phyloP scores from a whole-genome alignment of 202 grass and related monocot species.

The Alloteropsis angusta region DNA sequence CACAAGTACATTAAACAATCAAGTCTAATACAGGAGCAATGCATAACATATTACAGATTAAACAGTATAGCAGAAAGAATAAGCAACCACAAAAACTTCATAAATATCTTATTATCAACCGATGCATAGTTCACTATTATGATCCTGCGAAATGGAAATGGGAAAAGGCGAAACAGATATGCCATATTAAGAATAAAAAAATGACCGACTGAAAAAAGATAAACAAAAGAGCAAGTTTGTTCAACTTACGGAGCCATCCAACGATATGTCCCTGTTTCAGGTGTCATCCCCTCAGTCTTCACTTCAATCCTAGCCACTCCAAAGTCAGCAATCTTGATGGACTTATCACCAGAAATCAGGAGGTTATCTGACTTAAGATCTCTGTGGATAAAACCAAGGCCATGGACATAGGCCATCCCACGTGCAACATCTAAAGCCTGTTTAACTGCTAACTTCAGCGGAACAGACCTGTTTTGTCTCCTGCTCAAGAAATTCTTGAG shows the following conservation, averaged over 20 bases:
- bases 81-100: not conserved
- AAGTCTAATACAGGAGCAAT: not conserved
- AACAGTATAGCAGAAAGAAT: not conserved
- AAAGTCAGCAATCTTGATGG: conserved; percentile 96
- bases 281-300: conserved; percentile 90
- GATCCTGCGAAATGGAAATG: not conserved
- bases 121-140: not conserved
- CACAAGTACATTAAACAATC: not conserved
- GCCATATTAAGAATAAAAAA: not conserved
- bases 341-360: conserved; percentile 80
- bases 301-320: conserved; percentile 93
- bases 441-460: conserved; percentile 75
- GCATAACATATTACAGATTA: not conserved
- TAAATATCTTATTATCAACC: conserved; percentile 1
- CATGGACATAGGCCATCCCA: conserved; percentile 93
- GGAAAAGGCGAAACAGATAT: not conserved
- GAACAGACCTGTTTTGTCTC: conserved; percentile 68
- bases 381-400: conserved; percentile 73
- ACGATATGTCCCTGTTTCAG: conserved; percentile 94
- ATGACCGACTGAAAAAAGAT: not conserved
- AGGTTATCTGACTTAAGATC: conserved; percentile 93
- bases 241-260: conserved; percentile 98
- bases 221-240: conserved; percentile 2
- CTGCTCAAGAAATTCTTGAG: conserved; percentile 66
- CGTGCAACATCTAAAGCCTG: conserved; percentile 80